These are phyloP conservation scores for Orbilia blumenaviensis DNA, from an alignment of 2,329 filamentous ascomycete species.

Conservation along the genomic window DNA sequence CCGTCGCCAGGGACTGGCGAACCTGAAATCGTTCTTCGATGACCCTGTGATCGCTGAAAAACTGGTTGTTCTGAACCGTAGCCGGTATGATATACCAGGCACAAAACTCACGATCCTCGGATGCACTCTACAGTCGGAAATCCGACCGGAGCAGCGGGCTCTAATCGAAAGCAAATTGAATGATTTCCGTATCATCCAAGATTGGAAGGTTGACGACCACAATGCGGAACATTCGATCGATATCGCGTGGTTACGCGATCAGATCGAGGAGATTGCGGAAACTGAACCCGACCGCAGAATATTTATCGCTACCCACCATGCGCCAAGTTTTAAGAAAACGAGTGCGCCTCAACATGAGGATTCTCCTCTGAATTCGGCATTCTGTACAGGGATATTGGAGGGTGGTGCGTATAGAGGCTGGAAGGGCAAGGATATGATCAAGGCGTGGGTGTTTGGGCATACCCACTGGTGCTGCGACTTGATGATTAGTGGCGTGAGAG, in stretches of 20 bases:
- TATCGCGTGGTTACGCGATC: conserved; percentile 64
- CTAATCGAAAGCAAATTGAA: conserved; percentile 64
- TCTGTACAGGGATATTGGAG: conserved; percentile 65
- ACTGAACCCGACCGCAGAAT: conserved; percentile 58
- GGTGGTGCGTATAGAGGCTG: conserved; percentile 57
- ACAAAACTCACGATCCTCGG: conserved; percentile 67
- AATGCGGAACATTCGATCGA: conserved; percentile 65
- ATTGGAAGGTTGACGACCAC: conserved; percentile 66
- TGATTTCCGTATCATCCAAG: conserved; percentile 68
- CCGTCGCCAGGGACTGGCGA: conserved; percentile 61
- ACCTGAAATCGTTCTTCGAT: conserved; percentile 61
- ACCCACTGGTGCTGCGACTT: conserved; percentile 64
- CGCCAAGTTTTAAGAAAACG: conserved; percentile 65
- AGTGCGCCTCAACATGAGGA: conserved; percentile 65
- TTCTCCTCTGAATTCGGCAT: conserved; percentile 65
- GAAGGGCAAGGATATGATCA: conserved; percentile 59
- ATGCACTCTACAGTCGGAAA: conserved; percentile 68
- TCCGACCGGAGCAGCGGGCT: conserved; percentile 61
- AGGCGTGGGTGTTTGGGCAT: conserved; percentile 65
- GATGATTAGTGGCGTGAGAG: conserved; percentile 30
- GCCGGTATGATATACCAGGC: conserved; percentile 61
- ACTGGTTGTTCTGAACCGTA: conserved; percentile 64
- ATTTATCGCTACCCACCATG: conserved; percentile 69
- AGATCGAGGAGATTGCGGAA: conserved; percentile 58
- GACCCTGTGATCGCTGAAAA: conserved; percentile 62